Evolutionary conservation across 2,329 filamentous ascomycete genomes (phyloP).

Genomic region (Bipolaris oryzae): DNA sequence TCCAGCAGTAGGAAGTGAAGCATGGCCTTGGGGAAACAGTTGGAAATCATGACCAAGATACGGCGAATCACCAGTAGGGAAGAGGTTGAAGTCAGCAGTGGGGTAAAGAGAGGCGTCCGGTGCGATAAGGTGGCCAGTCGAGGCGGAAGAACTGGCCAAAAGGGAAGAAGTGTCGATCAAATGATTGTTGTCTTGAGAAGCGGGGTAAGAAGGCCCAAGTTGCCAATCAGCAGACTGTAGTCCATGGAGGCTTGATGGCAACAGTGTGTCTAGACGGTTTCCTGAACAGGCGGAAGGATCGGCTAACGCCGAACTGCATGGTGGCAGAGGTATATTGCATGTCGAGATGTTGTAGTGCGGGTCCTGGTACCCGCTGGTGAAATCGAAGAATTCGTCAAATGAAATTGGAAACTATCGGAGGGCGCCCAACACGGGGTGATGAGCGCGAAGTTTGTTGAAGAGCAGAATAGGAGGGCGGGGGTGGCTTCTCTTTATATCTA

Average conservation of each 20-base stretch:
- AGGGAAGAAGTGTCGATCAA: constrained; percentile 27
- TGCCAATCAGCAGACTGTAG: constrained; percentile 37
- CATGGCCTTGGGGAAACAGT: constrained; percentile 21
- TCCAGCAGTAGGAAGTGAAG: constrained; percentile 20
- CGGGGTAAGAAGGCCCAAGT: constrained; percentile 33
- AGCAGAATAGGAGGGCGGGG: constrained; percentile 21
- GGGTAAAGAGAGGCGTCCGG: constrained; percentile 29
- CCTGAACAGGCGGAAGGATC: constrained; percentile 30
- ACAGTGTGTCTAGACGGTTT: constrained; percentile 32
- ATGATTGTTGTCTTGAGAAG: constrained; percentile 26
- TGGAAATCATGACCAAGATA: constrained; percentile 31
- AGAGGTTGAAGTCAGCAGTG: constrained; percentile 32
- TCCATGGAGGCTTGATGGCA: constrained; percentile 34
- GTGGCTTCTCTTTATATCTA: constrained; percentile 28
- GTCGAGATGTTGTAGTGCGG: constrained; percentile 40
- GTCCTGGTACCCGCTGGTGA: constrained; percentile 44
- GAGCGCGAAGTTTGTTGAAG: constrained; percentile 40
- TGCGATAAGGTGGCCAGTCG: constrained; percentile 24
- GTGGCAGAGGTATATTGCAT: constrained; percentile 37
- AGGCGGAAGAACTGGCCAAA: constrained; percentile 31
- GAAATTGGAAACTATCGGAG: constrained; percentile 42
- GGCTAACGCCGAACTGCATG: constrained; percentile 32
- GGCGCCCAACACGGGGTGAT: constrained; percentile 45
- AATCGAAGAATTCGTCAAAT: constrained; percentile 46
- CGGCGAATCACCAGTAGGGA: constrained; percentile 29